Evolutionary conservation across 2,329 filamentous ascomycete species (phyloP).

Genomic region (Fusarium sp.): DNA sequence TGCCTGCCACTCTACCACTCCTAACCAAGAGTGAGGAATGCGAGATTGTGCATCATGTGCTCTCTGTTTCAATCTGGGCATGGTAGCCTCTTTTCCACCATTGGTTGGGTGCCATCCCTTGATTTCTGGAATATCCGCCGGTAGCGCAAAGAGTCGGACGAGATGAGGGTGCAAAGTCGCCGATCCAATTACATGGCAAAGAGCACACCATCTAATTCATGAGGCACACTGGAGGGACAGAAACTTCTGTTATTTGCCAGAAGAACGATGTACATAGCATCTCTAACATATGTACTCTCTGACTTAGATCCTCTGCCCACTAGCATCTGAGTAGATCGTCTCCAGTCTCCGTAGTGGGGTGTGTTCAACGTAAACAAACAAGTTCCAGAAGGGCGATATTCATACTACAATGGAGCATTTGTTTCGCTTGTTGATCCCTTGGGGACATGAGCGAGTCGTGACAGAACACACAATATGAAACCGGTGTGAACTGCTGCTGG

Average conservation of each 20-base stretch:
- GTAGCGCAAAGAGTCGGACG: slow-evolving; percentile 43
- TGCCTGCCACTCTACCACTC: slow-evolving; percentile 29
- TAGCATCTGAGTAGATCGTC: slow-evolving; percentile 32
- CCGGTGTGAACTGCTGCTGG: neutral
- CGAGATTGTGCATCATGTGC: slow-evolving; percentile 39
- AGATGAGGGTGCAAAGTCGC: slow-evolving; percentile 31
- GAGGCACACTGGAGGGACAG: slow-evolving; percentile 27
- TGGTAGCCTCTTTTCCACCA: slow-evolving; percentile 26
- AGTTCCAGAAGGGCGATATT: slow-evolving; percentile 25
- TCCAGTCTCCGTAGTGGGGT: slow-evolving; percentile 24
- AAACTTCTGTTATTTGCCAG: slow-evolving; percentile 30
- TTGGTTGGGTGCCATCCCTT: slow-evolving; percentile 37
- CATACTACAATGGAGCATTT: slow-evolving; percentile 8
- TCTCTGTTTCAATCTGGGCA: slow-evolving; percentile 29
- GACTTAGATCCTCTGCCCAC: slow-evolving; percentile 21
- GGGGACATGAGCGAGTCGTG: neutral
- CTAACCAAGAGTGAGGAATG: slow-evolving; percentile 37
- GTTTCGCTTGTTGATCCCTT: slow-evolving; percentile 17
- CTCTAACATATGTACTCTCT: slow-evolving; percentile 37
- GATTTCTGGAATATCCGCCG: slow-evolving; percentile 49
- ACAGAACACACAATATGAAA: slow-evolving; percentile 10
- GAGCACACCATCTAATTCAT: slow-evolving; percentile 23
- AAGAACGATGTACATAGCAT: slow-evolving; percentile 14
- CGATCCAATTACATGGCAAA: slow-evolving; percentile 27
- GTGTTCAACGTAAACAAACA: slow-evolving; percentile 25